Conservation (phyloP, 2,329 filamentous ascomycete genomes). For the Leptodontidium sp. region DNA sequence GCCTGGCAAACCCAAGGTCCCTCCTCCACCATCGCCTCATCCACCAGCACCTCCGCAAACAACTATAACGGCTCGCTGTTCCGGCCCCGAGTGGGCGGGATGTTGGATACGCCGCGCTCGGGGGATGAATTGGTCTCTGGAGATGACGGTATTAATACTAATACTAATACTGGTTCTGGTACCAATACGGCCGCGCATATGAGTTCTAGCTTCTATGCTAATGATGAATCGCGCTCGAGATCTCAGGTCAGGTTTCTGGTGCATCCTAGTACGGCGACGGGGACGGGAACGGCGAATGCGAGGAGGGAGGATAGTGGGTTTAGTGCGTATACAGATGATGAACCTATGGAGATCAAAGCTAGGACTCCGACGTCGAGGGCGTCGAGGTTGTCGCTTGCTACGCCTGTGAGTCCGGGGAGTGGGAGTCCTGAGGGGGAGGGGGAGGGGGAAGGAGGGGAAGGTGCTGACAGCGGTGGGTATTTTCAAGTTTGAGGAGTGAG, state of each 20-base stretch:
- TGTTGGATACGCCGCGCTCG: constrained; percentile 28
- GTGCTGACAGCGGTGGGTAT: background rate
- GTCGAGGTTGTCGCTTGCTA: constrained; percentile 22
- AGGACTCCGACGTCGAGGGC: constrained; percentile 10
- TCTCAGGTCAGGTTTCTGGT: constrained; percentile 36
- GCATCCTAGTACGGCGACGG: constrained; percentile 17
- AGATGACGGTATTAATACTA: constrained; percentile 10
- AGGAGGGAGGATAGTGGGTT: constrained; percentile 16
- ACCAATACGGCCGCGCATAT: constrained; percentile 16
- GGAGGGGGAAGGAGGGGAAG: background rate
- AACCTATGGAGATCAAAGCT: constrained; percentile 28
- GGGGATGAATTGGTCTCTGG: constrained; percentile 26
- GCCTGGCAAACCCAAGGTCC: constrained; percentile 58
- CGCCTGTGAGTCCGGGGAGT: constrained; percentile 25
- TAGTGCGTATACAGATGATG: constrained; percentile 32
- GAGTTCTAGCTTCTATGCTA: constrained; percentile 10
- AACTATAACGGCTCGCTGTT: constrained; percentile 38
- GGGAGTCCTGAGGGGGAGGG: background rate
- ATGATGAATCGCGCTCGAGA: constrained; percentile 12
- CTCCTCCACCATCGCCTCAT: background rate
- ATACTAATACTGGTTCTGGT: too few relatives aligned
- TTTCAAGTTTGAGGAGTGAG: background rate
- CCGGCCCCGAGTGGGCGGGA: constrained; percentile 32
- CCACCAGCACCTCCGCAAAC: background rate
- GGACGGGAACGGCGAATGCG: background rate